phyloP scores from a whole-genome alignment of 768 basidiomycete species.

The Phallus indusiatus region DNA sequence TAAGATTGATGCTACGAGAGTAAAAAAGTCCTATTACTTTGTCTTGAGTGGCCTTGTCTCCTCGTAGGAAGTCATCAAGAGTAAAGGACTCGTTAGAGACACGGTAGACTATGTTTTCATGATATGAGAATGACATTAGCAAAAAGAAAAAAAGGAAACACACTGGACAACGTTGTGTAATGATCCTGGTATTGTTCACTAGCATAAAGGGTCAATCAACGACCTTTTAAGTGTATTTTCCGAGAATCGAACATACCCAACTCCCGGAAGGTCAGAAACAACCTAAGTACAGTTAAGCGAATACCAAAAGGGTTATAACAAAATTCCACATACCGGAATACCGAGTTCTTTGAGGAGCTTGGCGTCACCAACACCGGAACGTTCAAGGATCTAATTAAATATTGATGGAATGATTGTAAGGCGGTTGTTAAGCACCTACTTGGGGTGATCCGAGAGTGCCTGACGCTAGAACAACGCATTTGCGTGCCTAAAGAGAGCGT shows the following conservation, averaged over 20 bases:
- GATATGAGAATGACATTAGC: slow-evolving; percentile 10
- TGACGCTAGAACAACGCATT: slow-evolving; percentile 54
- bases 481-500: slow-evolving; percentile 40
- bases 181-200: slow-evolving; percentile 70
- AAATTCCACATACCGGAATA: background rate
- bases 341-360: slow-evolving; percentile 32
- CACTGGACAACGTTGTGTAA: slow-evolving; percentile 59
- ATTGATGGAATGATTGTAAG: background rate
- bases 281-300: slow-evolving; percentile 45
- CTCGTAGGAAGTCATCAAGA: slow-evolving; percentile 61
- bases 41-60: slow-evolving; percentile 36
- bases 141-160: too few species aligned
- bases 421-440: slow-evolving; percentile 12
- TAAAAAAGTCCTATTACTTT: slow-evolving; percentile 26
- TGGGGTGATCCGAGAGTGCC: slow-evolving; percentile 64
- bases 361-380: slow-evolving; percentile 56
- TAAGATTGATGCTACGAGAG: background rate
- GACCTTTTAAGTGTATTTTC: background rate
- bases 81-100: slow-evolving; percentile 57
- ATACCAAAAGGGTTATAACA: background rate
- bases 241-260: slow-evolving; percentile 37
- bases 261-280: slow-evolving; percentile 61
- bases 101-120: slow-evolving; percentile 39
- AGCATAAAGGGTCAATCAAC: background rate
- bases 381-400: slow-evolving; percentile 46